Evolutionary conservation across 805 yeast genomes (phyloP), one percentile per base, ranked within the genome.

Genomic region (Kuraishia piskuri): DNA sequence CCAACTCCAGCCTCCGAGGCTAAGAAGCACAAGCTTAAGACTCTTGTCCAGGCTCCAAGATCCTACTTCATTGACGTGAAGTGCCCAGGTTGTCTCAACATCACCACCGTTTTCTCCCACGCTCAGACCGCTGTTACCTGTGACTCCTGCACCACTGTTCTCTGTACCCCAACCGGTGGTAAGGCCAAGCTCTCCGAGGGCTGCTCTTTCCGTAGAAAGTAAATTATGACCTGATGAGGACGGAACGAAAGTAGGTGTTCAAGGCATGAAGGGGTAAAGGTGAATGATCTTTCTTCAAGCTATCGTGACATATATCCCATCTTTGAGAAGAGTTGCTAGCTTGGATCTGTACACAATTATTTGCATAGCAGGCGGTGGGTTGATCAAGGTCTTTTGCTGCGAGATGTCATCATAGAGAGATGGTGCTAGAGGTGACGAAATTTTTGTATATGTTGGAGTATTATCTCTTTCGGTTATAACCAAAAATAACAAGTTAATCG

Each of bases 51-150:
- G 77, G 75, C 88, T 61, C 99, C 99, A 78, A 89, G 98, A 86
- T 91, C 98, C 58, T 94, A 81, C 86, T 94, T 94, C 88, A 91
- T 94, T 97, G 99, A 94, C 74, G 99, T 94, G 68, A 94, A 92
- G 79, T 94, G 99, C 80, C 98, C 96, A 78, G 98, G 99, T 70
- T 94, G 99, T 83, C 83, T 92, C 76, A 88, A 86, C 86, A 94
- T 94, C 82, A 90, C 99, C 78, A 92, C 97, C 67, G 98, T 94
- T 65, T 94, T 94, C 88, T 92, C 98, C 62, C 99, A 94, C 79
- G 98, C 99, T 66, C 99, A 94, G 84, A 94, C 99, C 69, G 98
- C 97, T 70, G 99, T 94, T 71, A 88, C 97, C 71, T 94, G 99
- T 84, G 98, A 95, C 73, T 84, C 96, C 54, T 94, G 99, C 82